Evolutionary conservation across 495 filamentous ascomycete species (phyloP), one percentile per base, ranked within the genome.

Genomic region (Penicillium soppii): DNA sequence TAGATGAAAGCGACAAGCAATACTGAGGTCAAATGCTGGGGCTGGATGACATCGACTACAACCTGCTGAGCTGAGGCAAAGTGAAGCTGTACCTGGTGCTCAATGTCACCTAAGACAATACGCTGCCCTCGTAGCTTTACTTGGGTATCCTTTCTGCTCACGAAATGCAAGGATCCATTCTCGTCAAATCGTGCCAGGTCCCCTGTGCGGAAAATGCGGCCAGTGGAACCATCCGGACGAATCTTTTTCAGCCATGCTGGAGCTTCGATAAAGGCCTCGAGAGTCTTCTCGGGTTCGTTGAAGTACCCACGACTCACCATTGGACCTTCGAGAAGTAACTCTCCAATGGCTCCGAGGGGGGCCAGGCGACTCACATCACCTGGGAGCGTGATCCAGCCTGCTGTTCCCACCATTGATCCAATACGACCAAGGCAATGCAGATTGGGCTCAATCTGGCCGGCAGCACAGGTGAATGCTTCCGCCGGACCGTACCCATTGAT

Each of bases 331-430:
- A 61, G 22, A 20, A 77, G 22, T 5, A 79, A 52, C 48, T 76
- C 74, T 5, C 73, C 73, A 7, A 68, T 54, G 6, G 54, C 57
- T 13, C 74, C 74, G 9, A 76, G 52, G 16, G 69, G 65, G 10
- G 54, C 50, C 12, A 70, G 57, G 8, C 45, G 52, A 10, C 69
- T 42, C 21, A 64, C 54, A 26, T 68, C 45, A 5, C 63, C 47
- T 19, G 63, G 57, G 32, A 73, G 62, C 15, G 63, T 54, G 17
- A 77, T 52, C 66, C 69, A 74, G 0, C 62, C 19, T 13, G 35
- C 53, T 73, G 85, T 26, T 77, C 76, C 4, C 81, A n/a, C n/a
- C n/a, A n/a, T n/a, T n/a, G 79, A 59, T 78, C 83, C 59, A 79
- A 53, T 12, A 2, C 16, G 17, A 26, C 27, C 27, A 33, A 16